phyloP scores from a whole-genome alignment of 2,329 filamentous ascomycete species.

The Alternaria arborescens region DNA sequence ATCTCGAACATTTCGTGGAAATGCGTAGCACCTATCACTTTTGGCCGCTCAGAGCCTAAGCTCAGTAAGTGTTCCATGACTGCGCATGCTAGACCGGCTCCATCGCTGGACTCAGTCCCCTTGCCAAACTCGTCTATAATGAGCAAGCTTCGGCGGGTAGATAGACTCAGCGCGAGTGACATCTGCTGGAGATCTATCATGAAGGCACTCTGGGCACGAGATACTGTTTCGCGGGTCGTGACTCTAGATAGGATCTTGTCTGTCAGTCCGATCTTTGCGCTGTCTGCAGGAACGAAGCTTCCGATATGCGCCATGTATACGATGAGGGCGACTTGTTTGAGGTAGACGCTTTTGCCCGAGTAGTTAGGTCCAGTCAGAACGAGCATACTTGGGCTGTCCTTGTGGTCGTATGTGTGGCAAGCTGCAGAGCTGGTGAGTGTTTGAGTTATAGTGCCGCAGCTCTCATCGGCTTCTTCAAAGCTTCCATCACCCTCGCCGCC shows the following conservation, averaged over 20 bases:
- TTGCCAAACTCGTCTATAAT: conserved; percentile 94
- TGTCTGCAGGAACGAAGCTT: conserved; percentile 82
- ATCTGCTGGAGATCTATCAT: conserved; percentile 90
- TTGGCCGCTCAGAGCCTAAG: conserved; percentile 61
- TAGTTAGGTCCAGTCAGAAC: conserved; percentile 94
- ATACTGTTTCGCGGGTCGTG: conserved; percentile 75
- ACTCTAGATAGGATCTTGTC: conserved; percentile 93
- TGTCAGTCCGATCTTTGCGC: conserved; percentile 81
- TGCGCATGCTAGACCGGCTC: conserved; percentile 70
- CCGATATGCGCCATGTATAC: conserved; percentile 93
- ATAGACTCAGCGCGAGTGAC: conserved; percentile 75
- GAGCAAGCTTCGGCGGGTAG: conserved; percentile 79
- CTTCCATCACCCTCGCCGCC: conserved; percentile 60
- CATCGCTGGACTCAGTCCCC: conserved; percentile 70
- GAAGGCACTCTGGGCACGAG: conserved; percentile 70
- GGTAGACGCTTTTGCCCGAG: conserved; percentile 94
- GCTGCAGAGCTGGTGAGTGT: conserved; percentile 11
- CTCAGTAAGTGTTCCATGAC: conserved; percentile 66
- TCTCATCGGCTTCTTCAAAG: conserved; percentile 1
- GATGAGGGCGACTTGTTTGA: conserved; percentile 91
- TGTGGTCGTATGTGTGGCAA: conserved; percentile 10
- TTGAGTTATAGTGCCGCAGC: not conserved
- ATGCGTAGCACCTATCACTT: conserved; percentile 69
- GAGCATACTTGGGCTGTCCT: conserved; percentile 69
- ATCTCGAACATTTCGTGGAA: conserved; percentile 78